Evolutionary conservation across 371 early-diverging fungal genomes (phyloP).

Genomic region (Chytridiales sp.): DNA sequence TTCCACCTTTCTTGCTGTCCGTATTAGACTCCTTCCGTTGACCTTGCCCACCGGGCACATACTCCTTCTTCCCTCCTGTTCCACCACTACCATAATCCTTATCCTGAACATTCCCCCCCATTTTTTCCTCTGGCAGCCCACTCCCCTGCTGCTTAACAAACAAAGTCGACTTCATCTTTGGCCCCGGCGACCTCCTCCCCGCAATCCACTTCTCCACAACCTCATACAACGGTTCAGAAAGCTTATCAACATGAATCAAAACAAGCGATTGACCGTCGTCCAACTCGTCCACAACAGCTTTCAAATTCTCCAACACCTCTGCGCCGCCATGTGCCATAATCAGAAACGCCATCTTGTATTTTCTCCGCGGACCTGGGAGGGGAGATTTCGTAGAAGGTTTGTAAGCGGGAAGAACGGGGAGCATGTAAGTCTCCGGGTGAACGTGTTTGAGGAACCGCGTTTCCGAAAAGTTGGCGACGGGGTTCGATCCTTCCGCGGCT

Average conservation of each 20-base stretch:
- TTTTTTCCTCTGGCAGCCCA: background rate
- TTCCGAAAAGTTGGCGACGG: conserved; percentile 28
- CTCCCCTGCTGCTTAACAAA: background rate
- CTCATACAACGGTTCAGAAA: background rate
- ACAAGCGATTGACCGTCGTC: conserved; percentile 43
- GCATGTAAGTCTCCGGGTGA: conserved; percentile 34
- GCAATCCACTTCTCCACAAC: conserved; percentile 13
- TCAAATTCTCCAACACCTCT: conserved; percentile 9
- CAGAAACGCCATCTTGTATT: conserved; percentile 44
- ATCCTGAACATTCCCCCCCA: too few relatives aligned
- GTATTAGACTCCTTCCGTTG: too few relatives aligned
- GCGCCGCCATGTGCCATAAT: conserved; percentile 39
- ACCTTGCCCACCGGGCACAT: too few relatives aligned
- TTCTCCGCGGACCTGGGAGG: conserved; percentile 22
- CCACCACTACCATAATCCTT: too few relatives aligned
- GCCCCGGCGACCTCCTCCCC: background rate
- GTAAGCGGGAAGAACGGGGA: conserved; percentile 23
- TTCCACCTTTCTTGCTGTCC: too few relatives aligned
- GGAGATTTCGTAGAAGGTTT: background rate
- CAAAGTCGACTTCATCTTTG: background rate
- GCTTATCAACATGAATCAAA: conserved; percentile 42
- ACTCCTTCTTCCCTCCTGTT: too few relatives aligned
- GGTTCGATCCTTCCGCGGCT: conserved; percentile 37
- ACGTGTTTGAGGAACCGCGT: conserved; percentile 26
- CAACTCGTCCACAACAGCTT: conserved; percentile 30